Percentiles rank a stretch among this genome's conserved stretches.
Evolutionary conservation across 139 green algal species (phyloP).

Genomic region (Asterochloris erici): DNA sequence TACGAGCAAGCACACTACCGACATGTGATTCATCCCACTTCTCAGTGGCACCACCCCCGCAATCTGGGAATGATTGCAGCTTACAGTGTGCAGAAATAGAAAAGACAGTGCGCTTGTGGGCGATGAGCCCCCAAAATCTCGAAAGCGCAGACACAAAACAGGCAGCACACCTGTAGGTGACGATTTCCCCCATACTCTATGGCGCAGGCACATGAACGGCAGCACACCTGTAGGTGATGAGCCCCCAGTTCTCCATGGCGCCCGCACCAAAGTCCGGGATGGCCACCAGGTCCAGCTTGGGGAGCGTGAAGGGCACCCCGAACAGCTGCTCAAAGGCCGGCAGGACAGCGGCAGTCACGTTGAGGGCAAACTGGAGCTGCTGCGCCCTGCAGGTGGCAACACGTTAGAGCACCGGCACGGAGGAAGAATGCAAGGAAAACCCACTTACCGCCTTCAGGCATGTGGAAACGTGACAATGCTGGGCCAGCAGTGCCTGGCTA

Average conservation of each 20-base stretch:
- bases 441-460: no score
- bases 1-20: no score
- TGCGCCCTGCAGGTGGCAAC: constrained; percentile 17
- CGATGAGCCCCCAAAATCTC: constrained; percentile 85
- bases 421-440: no score
- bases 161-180: constrained; percentile 46
- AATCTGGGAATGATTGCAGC: constrained; percentile 58
- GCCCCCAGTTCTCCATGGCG: constrained; percentile 96
- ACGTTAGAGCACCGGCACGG: no score
- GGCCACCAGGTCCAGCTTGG: constrained; percentile 88
- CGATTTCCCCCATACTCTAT: constrained; percentile 97
- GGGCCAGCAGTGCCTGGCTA: no score
- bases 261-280: constrained; percentile 88
- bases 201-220: constrained; percentile 74
- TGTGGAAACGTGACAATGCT: no score
- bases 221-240: constrained; percentile 74
- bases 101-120: constrained; percentile 28
- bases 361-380: constrained; percentile 28
- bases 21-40: no score
- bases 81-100: constrained; percentile 86
- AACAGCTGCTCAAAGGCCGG: constrained; percentile 42
- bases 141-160: constrained; percentile 81
- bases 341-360: constrained; percentile 37
- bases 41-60: no score
- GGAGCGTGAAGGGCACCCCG: constrained; percentile 61